Evolutionary conservation across 2,329 filamentous ascomycete genomes (phyloP), one percentile per base, ranked within the genome.

Genomic region (Penicillium sp.): DNA sequence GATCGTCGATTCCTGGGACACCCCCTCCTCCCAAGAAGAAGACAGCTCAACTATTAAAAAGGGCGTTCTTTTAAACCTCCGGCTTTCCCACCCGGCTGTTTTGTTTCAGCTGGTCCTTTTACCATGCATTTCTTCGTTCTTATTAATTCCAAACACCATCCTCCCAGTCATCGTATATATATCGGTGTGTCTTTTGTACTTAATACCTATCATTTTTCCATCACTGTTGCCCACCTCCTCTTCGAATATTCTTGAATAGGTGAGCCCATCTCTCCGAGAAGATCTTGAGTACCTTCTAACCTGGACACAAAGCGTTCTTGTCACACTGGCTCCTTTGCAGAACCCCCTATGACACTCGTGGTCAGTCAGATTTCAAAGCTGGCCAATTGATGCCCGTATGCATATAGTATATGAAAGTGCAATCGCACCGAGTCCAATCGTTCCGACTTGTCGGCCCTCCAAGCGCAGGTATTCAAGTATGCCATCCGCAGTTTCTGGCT

Each of bases 371-470:
- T 60, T 64, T 58, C 41, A 58, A 64, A 61, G 50, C 50, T 51
- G 53, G 45, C 59, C 56, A 58, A 47, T 64, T 65, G 56, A 60
- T 53, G 52, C 55, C 58, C 54, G 55, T 64, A 72, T 73, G 70
- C 67, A 68, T 65, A 52, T 63, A 29, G 53, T 62, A 58, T 57
- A 65, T 59, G 64, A 65, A 51, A 59, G 58, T 63, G 61, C 62
- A 48, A 60, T 68, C 52, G 71, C 72, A 55, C 71, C 71, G 15
- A 68, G 69, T 59, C 71, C 72, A 50, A 62, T 68, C 48, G 66
- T 74, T 37, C 70, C 69, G 50, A 74, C 67, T 23, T 68, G 64
- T 58, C 69, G 70, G 52, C 66, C 63, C 22, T 15, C 31, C 42
- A 57, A 54, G 25, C 63, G 65, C 44, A 59, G 53, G 41, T 44